phyloP scores from a whole-genome alignment of 1,284 basidiomycete species.

The Sporisorium graminicola region DNA sequence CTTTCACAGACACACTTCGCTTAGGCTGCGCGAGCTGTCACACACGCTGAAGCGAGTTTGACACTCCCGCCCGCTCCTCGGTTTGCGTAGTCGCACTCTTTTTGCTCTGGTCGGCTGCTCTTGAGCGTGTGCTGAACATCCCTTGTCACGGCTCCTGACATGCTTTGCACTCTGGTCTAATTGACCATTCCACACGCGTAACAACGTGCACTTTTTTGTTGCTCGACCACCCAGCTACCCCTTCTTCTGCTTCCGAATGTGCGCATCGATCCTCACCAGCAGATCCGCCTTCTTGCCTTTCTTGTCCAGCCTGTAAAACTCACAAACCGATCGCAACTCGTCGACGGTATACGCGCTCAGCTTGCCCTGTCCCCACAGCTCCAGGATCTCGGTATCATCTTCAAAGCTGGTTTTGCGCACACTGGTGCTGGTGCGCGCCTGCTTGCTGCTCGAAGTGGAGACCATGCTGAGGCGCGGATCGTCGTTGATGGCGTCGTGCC shows the following conservation, averaged over 20 bases:
- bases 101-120: no score
- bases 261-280: constrained; percentile 43
- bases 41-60: background rate
- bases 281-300: constrained; percentile 64
- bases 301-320: constrained; percentile 55
- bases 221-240: background rate
- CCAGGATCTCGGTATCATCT: constrained; percentile 48
- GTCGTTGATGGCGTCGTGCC: constrained; percentile 78
- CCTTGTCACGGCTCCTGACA: background rate
- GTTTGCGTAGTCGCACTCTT: no score
- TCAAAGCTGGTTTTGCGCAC: constrained; percentile 41
- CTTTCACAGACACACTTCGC: background rate
- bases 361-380: constrained; percentile 37
- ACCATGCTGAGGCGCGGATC: constrained; percentile 71
- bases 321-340: constrained; percentile 56
- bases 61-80: no score
- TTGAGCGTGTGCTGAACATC: no score
- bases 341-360: constrained; percentile 52
- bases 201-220: no score
- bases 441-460: constrained; percentile 8
- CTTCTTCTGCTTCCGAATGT: constrained; percentile 42
- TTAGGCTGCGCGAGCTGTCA: background rate
- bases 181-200: no score
- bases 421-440: constrained; percentile 34
- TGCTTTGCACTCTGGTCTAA: no score